A percentile compares a stretch with the other conserved stretches of the same genome.
Conservation (phyloP, 1,284 basidiomycete species). For the Boletus semigastroideus region DNA sequence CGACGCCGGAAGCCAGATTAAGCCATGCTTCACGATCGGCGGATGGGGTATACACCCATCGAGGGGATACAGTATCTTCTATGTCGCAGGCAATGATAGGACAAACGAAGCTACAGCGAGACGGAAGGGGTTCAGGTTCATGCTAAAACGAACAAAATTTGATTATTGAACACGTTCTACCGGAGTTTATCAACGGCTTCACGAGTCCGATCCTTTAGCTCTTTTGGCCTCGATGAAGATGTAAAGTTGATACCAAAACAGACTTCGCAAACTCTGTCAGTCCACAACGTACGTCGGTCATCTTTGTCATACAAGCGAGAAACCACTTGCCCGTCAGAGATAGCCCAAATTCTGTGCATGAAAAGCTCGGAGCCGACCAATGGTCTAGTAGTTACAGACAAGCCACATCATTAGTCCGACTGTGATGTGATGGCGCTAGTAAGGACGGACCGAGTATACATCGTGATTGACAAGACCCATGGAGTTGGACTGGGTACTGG, state of each 20-base stretch:
- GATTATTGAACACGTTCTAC: not conserved
- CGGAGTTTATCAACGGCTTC: constrained; percentile 22
- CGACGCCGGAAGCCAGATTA: constrained; percentile 14
- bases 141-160: not conserved
- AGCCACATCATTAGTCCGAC: not conserved
- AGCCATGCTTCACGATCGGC: constrained; percentile 21
- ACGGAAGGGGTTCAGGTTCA: too few species aligned
- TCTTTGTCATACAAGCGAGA: not conserved
- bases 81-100: constrained; percentile 19
- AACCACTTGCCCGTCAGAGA: constrained; percentile 13
- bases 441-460: constrained; percentile 17
- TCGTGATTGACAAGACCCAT: constrained; percentile 13
- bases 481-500: not conserved
- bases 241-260: constrained; percentile 19
- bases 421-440: not conserved
- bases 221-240: constrained; percentile 6
- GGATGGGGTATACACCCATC: constrained; percentile 23
- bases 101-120: constrained; percentile 17
- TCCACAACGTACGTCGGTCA: not conserved
- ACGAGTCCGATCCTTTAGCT: constrained; percentile 11
- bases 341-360: constrained; percentile 15
- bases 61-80: constrained; percentile 11
- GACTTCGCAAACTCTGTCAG: constrained; percentile 14
- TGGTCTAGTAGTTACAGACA: not conserved
- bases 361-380: constrained; percentile 21